phyloP scores from a whole-genome alignment of 179 eudicot genomes.

The Silene coronaria region DNA sequence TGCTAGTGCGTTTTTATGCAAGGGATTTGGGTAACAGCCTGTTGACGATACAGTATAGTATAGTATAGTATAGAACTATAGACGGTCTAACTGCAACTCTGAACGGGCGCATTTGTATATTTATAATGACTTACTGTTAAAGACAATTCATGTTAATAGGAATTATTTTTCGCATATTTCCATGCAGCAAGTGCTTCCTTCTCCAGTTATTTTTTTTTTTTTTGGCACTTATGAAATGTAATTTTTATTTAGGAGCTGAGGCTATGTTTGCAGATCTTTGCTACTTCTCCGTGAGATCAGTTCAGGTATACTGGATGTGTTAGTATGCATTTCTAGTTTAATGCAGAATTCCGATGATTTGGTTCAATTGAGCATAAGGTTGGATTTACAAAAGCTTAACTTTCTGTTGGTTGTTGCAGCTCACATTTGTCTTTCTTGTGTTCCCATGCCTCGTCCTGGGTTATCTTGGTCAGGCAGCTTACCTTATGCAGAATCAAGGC shows the following conservation, averaged over 20 bases:
- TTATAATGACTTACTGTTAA: not conserved
- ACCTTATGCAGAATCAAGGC: constrained; percentile 68
- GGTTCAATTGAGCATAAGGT: not conserved
- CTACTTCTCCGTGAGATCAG: constrained; percentile 94
- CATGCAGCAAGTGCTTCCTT: not conserved
- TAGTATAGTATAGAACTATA: no score
- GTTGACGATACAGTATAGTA: not conserved
- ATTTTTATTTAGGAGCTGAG: constrained; percentile 70
- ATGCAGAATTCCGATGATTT: not conserved
- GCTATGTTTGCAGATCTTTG: constrained; percentile 99
- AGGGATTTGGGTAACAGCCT: not conserved
- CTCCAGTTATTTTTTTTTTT: not conserved
- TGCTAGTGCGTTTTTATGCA: not conserved
- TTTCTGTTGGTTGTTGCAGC: constrained; percentile 48
- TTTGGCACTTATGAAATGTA: constrained; percentile 21
- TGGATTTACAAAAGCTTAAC: not conserved
- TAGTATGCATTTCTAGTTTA: not conserved
- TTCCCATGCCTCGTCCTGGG: constrained; percentile 97
- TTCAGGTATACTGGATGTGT: constrained; percentile 57
- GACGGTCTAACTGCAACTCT: not conserved
- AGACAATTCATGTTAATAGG: not conserved
- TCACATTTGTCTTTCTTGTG: constrained; percentile 82
- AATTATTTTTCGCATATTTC: not conserved
- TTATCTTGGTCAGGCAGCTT: constrained; percentile 97
- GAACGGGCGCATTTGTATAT: not conserved